Conservation (phyloP, 2,329 filamentous ascomycete species). For the Aspergillus pseudotamarii region DNA sequence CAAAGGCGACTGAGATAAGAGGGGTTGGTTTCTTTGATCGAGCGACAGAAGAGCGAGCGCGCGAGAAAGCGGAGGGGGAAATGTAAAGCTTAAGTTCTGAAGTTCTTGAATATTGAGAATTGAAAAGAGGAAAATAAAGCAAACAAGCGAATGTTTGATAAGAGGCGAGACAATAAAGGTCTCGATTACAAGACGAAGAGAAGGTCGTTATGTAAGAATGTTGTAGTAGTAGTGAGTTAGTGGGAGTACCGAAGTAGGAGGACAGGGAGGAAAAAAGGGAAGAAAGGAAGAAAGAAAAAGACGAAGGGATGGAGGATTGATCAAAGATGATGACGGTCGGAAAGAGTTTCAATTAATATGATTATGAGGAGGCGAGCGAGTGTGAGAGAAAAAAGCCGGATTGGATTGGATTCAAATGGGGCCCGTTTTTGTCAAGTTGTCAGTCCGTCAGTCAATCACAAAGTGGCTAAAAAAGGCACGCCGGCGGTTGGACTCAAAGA, state of each 20-base stretch:
- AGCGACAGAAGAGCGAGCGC: background rate
- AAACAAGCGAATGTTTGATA: conserved; percentile 14
- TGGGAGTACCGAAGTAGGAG: background rate
- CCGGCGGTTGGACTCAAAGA: conserved; percentile 1
- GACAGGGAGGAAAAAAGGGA: conserved; percentile 1
- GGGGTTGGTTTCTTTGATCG: background rate
- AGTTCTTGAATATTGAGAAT: background rate
- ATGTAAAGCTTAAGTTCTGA: no score
- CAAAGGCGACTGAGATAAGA: conserved; percentile 1
- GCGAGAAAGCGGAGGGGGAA: background rate
- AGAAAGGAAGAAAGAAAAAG: background rate
- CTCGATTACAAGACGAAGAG: background rate
- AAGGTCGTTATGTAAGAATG: background rate
- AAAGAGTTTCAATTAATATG: background rate
- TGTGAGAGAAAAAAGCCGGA: background rate
- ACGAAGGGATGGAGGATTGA: background rate
- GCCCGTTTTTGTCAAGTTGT: conserved; percentile 14
- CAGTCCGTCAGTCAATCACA: conserved; percentile 5
- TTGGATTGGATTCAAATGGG: conserved; percentile 5
- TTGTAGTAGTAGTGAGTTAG: background rate
- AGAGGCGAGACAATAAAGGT: background rate
- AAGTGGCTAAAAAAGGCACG: conserved; percentile 1
- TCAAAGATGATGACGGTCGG: background rate
- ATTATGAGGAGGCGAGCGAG: background rate
- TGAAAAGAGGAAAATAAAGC: background rate